Evolutionary conservation across 495 filamentous ascomycete species (phyloP), one percentile per base, ranked within the genome.

Genomic region (Penicillium subrubescens): DNA sequence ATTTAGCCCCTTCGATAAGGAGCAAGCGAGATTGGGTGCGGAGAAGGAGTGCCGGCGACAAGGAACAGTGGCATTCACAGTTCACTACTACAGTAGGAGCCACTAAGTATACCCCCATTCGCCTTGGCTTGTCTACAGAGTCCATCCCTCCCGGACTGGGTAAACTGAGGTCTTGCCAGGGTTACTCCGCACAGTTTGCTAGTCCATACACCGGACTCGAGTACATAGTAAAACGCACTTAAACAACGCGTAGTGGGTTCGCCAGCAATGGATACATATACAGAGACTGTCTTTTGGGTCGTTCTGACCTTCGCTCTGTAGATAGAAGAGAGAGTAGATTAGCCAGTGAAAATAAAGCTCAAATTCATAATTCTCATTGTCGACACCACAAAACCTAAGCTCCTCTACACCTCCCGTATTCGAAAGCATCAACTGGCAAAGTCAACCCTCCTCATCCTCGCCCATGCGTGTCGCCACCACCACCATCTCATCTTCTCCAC

Each of bases 21-120:
- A 48, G 44, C 44, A n/a, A 52, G 48, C 48, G 48, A 52, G 14
- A 31, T 52, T 52, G 27, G 48, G 12, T 48, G 44, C 44, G 44
- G 44, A 48, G 44, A 25, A 23, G 19, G 12, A 23, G 44, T 23
- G 10, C 44, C 44, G 21, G 44, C 8, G 44, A 48, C 44, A 31
- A 52, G 48, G 25, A 52, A 52, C 48, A 27, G 46, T 50, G 15
- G 44, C 21, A 25, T 48, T 21, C 3, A 21, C 44, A 27, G 25
- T 27, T 27, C 19, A 21, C 41, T 44, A 21, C 44, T 25, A 25
- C 21, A 48, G 48, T 27, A 52, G 48, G 48, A 52, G 25, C 48
- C 48, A 52, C 23, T 52, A 52, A 17, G 25, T 11, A 8, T n/a
- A 43, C 39, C n/a, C 3, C 37, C 37, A 7, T 43, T n/a, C 43